Conservation (phyloP, 1,284 basidiomycete species). For the Rhodofomes roseus region DNA sequence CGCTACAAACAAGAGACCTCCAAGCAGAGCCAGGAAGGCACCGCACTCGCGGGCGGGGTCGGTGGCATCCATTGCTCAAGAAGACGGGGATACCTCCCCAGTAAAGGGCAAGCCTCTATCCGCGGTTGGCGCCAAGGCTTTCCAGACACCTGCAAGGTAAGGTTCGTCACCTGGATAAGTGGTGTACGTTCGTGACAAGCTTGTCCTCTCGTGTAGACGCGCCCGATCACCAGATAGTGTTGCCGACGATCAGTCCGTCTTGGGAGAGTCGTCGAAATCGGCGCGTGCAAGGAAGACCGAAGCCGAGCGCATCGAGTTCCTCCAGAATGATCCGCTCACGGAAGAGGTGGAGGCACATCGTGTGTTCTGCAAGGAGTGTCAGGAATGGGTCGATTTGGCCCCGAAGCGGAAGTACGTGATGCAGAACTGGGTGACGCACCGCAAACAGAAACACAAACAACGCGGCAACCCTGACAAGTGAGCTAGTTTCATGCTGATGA, state of each 20-base stretch:
- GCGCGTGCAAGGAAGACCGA: constrained; percentile 48
- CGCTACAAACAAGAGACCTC: constrained; percentile 15
- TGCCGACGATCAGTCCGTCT: constrained; percentile 17
- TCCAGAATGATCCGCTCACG: constrained; percentile 54
- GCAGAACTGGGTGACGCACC: constrained; percentile 55
- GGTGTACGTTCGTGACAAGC: neutral
- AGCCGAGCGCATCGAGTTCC: constrained; percentile 55
- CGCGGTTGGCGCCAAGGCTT: neutral
- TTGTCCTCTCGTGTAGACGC: constrained; percentile 5
- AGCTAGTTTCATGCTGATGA: constrained; percentile 10
- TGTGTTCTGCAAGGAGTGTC: constrained; percentile 52
- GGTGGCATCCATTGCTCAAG: constrained; percentile 1
- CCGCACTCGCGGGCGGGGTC: constrained; percentile 7
- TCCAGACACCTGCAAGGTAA: neutral
- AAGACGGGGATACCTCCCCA: neutral
- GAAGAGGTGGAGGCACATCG: constrained; percentile 49
- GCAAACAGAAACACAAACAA: constrained; percentile 36
- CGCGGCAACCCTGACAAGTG: constrained; percentile 15
- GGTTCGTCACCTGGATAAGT: neutral
- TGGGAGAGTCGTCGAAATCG: constrained; percentile 26
- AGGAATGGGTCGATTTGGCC: constrained; percentile 50
- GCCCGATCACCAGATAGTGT: constrained; percentile 14
- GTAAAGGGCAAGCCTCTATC: constrained; percentile 5
- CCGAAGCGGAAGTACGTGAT: constrained; percentile 50
- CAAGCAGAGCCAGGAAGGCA: constrained; percentile 8